Evolutionary conservation across 2,329 filamentous ascomycete genomes (phyloP), one percentile per base, ranked within the genome.

Genomic region (Alternaria gansuensis): DNA sequence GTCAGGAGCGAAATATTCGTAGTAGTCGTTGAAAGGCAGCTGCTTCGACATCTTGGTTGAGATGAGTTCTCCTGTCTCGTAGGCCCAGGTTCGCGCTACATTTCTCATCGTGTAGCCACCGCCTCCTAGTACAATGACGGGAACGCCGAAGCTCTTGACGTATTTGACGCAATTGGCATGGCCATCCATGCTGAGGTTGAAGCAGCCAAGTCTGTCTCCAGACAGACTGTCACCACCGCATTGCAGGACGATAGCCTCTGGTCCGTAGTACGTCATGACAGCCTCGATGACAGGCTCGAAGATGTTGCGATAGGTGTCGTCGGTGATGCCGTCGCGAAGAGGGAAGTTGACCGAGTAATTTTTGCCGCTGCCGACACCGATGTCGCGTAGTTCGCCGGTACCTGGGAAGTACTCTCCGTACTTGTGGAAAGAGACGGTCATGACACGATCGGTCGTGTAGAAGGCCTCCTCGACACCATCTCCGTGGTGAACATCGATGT

Each of bases 11-110:
- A 89, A 90, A 72, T 90, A 90, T 82, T 90, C 88, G 73, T 98
- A 98, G 78, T 98, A 98, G 81, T 98, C 94, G 64, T 97, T 98
- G 78, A 93, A 98, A 0, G 94, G 94, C 39, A 98, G 83, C n/a
- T 91, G 88, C 5, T 90, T 85, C 10, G 87, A 85, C 85, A 98
- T 91, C 29, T 91, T 85, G 60, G 93, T 87, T 28, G 91, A 91
- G 21, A 97, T 91, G 8, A 98, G 84, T 58, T 93, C 85, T 65
- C 94, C 94, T 0, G 82, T 84, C 87, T 97, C 81, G 68, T 82
- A 86, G 23, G 82, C 82, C 87, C 85, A 88, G 1, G 87, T 89
- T 48, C 87, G 82, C 13, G 82, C 82, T 23, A 84, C 67, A 79
- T 90, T 90, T 52, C 88, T 82, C 86, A 90, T 90, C 0, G 88